phyloP scores from a whole-genome alignment of 179 eudicot species.

The Spinacia oleracea region DNA sequence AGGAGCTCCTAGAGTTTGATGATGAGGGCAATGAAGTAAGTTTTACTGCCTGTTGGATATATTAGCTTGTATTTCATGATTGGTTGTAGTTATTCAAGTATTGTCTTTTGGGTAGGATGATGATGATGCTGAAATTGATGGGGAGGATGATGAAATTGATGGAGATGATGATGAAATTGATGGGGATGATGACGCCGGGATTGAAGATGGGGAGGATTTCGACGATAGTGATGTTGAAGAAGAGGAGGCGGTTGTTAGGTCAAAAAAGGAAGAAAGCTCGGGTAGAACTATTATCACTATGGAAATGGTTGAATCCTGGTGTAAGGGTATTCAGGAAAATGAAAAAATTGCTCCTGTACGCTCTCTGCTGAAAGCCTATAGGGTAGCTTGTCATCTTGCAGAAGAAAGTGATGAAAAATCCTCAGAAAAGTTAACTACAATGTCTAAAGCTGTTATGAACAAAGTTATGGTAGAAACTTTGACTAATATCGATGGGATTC shows the following conservation, averaged over 20 bases:
- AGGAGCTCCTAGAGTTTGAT: slow-evolving; percentile 74
- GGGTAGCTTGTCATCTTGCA: slow-evolving; percentile 90
- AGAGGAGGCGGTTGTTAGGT: slow-evolving; percentile 25
- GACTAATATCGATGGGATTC: slow-evolving; percentile 82
- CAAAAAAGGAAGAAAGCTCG: slow-evolving; percentile 44
- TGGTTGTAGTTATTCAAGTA: slow-evolving; percentile 1
- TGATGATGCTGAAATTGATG: slow-evolving; percentile 50
- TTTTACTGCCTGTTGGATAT: slow-evolving; percentile 15
- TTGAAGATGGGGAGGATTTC: slow-evolving; percentile 31
- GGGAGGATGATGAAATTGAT: slow-evolving; percentile 26
- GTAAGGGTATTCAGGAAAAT: slow-evolving; percentile 50
- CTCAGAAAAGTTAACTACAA: slow-evolving; percentile 50
- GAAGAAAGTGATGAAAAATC: slow-evolving; percentile 71
- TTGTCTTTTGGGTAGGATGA: slow-evolving; percentile 23
- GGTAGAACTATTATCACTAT: slow-evolving; percentile 58
- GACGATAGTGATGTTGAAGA: slow-evolving; percentile 34
- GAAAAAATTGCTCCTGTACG: slow-evolving; percentile 69
- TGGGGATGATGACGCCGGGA: slow-evolving; percentile 34
- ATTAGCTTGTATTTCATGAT: slow-evolving; percentile 9
- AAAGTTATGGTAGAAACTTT: slow-evolving; percentile 76
- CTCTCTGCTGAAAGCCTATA: slow-evolving; percentile 76
- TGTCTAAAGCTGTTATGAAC: slow-evolving; percentile 91
- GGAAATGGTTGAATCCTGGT: slow-evolving; percentile 93
- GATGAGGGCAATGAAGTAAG: slow-evolving; percentile 78
- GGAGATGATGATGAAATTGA: slow-evolving; percentile 56